phyloP scores from a whole-genome alignment of 129 eudicot species.

The Kitagawia praeruptora region DNA sequence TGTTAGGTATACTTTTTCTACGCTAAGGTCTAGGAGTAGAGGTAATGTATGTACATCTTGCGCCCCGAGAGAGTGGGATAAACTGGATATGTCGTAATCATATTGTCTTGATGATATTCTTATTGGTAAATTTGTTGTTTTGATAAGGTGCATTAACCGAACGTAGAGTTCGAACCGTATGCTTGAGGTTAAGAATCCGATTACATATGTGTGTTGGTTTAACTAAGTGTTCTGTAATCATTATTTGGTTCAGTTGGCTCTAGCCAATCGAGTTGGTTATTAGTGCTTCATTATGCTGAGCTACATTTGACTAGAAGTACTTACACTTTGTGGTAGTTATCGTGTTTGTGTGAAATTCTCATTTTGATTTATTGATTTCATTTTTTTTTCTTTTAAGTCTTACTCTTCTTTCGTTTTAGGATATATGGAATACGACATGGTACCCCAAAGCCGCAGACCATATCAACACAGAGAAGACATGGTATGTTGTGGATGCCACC shows the following conservation, averaged over 20 bases:
- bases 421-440: constrained; percentile 94
- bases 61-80: too few species aligned
- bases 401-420: constrained; percentile 36
- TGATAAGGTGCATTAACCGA: neutral
- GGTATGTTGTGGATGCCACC: constrained; percentile 94
- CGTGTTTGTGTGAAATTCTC: neutral
- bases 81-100: neutral
- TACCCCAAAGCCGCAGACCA: constrained; percentile 92
- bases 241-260: neutral
- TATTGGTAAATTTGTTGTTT: neutral
- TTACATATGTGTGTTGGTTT: neutral
- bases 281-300: neutral
- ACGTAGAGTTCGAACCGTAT: neutral
- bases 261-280: neutral
- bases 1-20: too few species aligned
- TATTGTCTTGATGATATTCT: neutral
- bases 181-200: neutral
- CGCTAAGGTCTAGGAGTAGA: too few species aligned
- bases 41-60: too few species aligned
- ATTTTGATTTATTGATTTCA: neutral
- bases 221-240: neutral
- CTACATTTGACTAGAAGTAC: neutral
- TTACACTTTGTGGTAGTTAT: neutral
- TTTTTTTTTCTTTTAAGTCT: neutral
- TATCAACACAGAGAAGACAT: constrained; percentile 65